These are phyloP conservation scores for Coniella lustricola DNA, from an alignment of 2,329 filamentous ascomycete species.

Conservation along the genomic window DNA sequence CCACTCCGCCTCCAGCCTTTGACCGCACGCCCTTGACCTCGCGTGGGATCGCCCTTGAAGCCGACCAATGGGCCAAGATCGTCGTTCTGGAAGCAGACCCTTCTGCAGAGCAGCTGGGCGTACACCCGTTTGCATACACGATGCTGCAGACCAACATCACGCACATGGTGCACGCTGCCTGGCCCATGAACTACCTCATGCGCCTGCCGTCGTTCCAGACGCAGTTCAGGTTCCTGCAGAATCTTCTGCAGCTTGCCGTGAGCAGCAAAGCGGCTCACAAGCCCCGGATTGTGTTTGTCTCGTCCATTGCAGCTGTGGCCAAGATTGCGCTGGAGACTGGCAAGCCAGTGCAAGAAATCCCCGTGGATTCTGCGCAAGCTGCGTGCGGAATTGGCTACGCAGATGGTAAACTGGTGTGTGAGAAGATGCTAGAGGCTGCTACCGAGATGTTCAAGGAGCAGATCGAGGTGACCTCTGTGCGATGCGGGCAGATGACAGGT, in stretches of 20 bases:
- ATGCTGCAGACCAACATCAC: not conserved
- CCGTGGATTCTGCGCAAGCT: not conserved
- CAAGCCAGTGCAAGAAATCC: not conserved
- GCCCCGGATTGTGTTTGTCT: not conserved
- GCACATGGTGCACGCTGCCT: conserved; percentile 1
- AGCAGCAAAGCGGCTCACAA: not conserved
- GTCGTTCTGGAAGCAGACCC: not conserved
- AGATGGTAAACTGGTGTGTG: not conserved
- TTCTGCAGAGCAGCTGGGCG: not conserved
- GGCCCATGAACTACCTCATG: not conserved
- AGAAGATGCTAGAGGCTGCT: not conserved
- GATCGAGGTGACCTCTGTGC: conserved; percentile 1
- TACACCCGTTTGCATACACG: not conserved
- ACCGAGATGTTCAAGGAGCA: not conserved
- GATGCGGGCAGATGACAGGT: not conserved
- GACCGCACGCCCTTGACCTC: not conserved
- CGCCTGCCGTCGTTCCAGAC: not conserved
- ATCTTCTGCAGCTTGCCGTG: not conserved
- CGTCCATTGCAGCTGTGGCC: not conserved
- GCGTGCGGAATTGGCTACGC: not conserved
- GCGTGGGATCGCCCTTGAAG: not conserved
- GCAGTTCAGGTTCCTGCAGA: not conserved
- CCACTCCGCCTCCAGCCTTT: not conserved
- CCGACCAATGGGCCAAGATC: not conserved
- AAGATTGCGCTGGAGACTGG: not conserved